Base-by-base conservation (phyloP, 371 early-diverging fungal genomes). In the Apophysomyces variabilis region DNA sequence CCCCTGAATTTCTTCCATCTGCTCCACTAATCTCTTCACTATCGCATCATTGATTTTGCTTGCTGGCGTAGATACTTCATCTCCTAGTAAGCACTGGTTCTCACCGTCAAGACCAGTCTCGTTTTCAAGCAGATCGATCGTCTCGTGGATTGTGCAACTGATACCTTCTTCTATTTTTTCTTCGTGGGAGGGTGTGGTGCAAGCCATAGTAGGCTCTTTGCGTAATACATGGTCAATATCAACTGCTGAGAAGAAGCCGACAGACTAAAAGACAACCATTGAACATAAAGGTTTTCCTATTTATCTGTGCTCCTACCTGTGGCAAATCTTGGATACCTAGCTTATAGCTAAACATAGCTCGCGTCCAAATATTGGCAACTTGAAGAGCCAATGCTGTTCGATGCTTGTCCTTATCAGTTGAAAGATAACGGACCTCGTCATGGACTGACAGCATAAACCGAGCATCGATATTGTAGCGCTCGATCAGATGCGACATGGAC, bases 201-300 rank as follows among this genome's bases (percentile, higher is more conserved):
- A 95, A 41, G 80, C 75, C 87, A 90, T 86, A 45, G 83, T 84
- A 8, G 93, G 95, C 66, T 98, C 99, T 70, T 99, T 99, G 44
- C 99, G 87, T 60, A 99, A 75, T 5, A 93, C 93, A 65, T 89
- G 90, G 70, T 99, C 99, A 38, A 99, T 84, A 73, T 99, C 99
- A 5, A 99, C 94, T 11, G 91, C 87, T 2, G 98, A 97, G 73
- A 99, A 99, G 77, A 99, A 99, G 0, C 95, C 96, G 13, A 96
- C 94, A 62, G 90, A 90, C 92, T 92, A 75, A 9, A 36, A n/a
- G 35, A 70, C 16, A 8, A 41, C 41, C 41, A 41, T 8, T 41
- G 13, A 11, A 8, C 5, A 41, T 11, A 0, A 41, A 8, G 41
- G 8, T 26, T 62, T 18, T 1, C 13, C 18, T 46, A 8, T 65